A percentile compares a stretch with the other conserved stretches of the same genome.
phyloP scores from a whole-genome alignment of 352 stramenopile genomes.

The Globisporangium camurandrum region DNA sequence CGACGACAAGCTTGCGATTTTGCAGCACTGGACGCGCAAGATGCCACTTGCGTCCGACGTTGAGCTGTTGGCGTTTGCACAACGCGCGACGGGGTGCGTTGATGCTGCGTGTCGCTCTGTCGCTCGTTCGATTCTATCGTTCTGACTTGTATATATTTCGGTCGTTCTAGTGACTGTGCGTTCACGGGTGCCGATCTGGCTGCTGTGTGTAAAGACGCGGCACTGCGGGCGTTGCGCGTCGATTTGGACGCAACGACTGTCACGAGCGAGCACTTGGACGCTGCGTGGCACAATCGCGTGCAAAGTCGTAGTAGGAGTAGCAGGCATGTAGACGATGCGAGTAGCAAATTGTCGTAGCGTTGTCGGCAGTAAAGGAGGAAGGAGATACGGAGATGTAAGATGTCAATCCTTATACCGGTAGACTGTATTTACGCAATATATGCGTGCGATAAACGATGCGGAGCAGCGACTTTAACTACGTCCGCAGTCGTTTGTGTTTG shows the following conservation, averaged over 20 bases:
- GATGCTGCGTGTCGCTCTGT: not conserved
- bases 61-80: slow-evolving; percentile 31
- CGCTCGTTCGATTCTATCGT: not conserved
- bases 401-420: too few relatives aligned
- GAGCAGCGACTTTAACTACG: too few relatives aligned
- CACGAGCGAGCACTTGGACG: slow-evolving; percentile 32
- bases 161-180: slow-evolving; percentile 14
- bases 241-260: slow-evolving; percentile 32
- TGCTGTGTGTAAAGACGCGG: slow-evolving; percentile 74
- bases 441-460: too few relatives aligned
- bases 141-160: slow-evolving; percentile 10
- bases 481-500: too few relatives aligned
- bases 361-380: too few relatives aligned
- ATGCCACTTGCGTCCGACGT: slow-evolving; percentile 67
- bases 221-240: slow-evolving; percentile 66
- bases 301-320: slow-evolving; percentile 5
- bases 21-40: slow-evolving; percentile 46
- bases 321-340: not conserved
- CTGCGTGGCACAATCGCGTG: slow-evolving; percentile 35
- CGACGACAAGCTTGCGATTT: slow-evolving; percentile 57
- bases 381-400: too few relatives aligned
- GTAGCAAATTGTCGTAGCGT: not conserved
- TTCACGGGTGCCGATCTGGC: slow-evolving; percentile 64
- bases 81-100: slow-evolving; percentile 28
- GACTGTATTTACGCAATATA: too few relatives aligned